Base-by-base conservation (phyloP, 2,329 filamentous ascomycete species). In the Alternaria atra region DNA sequence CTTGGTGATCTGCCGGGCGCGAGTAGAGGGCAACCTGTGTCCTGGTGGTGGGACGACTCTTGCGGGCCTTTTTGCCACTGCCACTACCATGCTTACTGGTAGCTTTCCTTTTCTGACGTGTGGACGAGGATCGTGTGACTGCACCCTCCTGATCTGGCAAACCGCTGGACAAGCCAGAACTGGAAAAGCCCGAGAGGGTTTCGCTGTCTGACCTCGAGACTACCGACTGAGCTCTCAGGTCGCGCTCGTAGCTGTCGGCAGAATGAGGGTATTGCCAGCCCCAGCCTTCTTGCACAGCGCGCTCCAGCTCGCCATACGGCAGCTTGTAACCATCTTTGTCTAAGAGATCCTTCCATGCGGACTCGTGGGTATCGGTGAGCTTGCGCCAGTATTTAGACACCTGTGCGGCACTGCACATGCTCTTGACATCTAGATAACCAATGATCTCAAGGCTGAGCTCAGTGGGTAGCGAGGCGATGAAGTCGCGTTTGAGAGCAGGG, bases 381-480 rank as follows among this genome's bases (percentile, higher is more conserved):
- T 91, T 89, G 43, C 95, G 89, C 95, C 95, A 99, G 74, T 91
- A 90, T 78, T 92, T 97, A 0, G 94, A 98, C 5, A 98, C 95
- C 72, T 95, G 94, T 2, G 95, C 92, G 10, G 94, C 93, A 63
- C 89, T 90, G 77, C 94, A 97, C 71, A 98, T 89, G 69, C 94
- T 95, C 69, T 89, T 88, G 57, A 91, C 86, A 74, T 97, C 91
- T 17, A 99, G 87, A 74, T 94, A 97, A 29, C 91, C 90, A 12
- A 97, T 86, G 51, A 98, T 90, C 70, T 97, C 92, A 20, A 97
- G 87, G 57, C 92, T 92, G 20, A 99, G 85, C 77, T 99, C 95
- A 0, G 91, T 83, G 2, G 95, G 95, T 1, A 99, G 84, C 60
- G 92, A 87, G 63, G 88, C 87, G 51, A 99, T 82, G 64, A 98